phyloP scores from a whole-genome alignment of 805 yeast genomes.

The Vanderwaltozyma verrucispora region DNA sequence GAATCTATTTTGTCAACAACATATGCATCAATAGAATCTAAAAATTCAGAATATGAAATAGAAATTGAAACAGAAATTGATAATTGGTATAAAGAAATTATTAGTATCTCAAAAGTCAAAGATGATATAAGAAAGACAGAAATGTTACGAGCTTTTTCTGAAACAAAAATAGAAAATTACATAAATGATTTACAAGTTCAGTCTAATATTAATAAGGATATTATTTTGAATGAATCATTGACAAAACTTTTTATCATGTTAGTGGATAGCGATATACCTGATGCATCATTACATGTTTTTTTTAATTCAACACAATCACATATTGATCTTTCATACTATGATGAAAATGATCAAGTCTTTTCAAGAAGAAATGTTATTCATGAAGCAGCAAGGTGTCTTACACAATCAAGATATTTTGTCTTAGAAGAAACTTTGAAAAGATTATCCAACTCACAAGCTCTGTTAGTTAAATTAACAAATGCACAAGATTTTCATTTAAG shows the following conservation, averaged over 20 bases:
- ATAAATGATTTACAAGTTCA: slow-evolving; percentile 4
- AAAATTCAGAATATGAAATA: slow-evolving; percentile 1
- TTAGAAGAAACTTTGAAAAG: slow-evolving; percentile 16
- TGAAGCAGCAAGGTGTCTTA: slow-evolving; percentile 38
- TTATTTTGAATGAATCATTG: slow-evolving; percentile 26
- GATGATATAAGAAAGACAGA: slow-evolving; percentile 20
- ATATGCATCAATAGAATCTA: neutral
- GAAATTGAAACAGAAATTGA: slow-evolving; percentile 27
- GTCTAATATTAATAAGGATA: slow-evolving; percentile 11
- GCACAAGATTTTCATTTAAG: slow-evolving; percentile 61
- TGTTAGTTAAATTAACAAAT: slow-evolving; percentile 23
- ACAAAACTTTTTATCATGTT: slow-evolving; percentile 68
- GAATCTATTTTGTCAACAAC: neutral
- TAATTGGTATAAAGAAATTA: slow-evolving; percentile 26
- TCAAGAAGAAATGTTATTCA: slow-evolving; percentile 69
- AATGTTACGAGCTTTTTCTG: slow-evolving; percentile 16
- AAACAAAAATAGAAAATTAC: slow-evolving; percentile 15
- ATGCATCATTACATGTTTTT: slow-evolving; percentile 39
- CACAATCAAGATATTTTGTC: slow-evolving; percentile 21
- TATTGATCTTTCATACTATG: slow-evolving; percentile 54
- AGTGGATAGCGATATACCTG: slow-evolving; percentile 52
- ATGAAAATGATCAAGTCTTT: slow-evolving; percentile 41
- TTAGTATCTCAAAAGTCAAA: slow-evolving; percentile 23
- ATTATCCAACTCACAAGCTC: slow-evolving; percentile 8
- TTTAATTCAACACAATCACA: slow-evolving; percentile 24